phyloP scores from a whole-genome alignment of 768 basidiomycete genomes.

The Rhizopogon sp. region DNA sequence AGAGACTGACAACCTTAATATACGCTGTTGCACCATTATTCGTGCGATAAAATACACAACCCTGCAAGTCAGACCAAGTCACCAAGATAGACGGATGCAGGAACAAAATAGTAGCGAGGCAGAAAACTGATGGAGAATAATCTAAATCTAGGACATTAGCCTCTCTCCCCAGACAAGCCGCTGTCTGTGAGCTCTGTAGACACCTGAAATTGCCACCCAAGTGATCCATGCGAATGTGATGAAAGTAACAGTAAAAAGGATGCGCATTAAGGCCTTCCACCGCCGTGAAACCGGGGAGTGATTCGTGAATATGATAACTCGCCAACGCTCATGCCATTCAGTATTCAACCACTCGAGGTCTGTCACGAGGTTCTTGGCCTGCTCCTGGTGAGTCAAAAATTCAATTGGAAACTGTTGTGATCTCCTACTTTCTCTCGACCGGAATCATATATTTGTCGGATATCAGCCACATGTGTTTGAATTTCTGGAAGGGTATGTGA shows the following conservation, averaged over 20 bases:
- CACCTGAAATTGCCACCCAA: conserved; percentile 60
- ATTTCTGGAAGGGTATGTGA: conserved; percentile 56
- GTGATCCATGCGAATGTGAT: conserved; percentile 54
- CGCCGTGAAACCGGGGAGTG: conserved; percentile 67
- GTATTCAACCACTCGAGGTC: conserved; percentile 76
- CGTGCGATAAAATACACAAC: neutral
- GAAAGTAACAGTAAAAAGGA: conserved; percentile 53
- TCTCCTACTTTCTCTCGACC: conserved; percentile 57
- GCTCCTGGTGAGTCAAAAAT: neutral
- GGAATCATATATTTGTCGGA: conserved; percentile 64
- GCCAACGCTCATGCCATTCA: conserved; percentile 72
- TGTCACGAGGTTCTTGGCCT: conserved; percentile 63
- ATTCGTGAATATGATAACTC: conserved; percentile 67
- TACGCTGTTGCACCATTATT: conserved; percentile 4
- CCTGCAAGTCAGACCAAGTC: neutral
- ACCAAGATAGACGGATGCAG: neutral
- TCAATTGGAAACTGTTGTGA: neutral
- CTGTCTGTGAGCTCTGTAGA: conserved; percentile 68
- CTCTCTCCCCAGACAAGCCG: conserved; percentile 77
- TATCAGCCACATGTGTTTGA: conserved; percentile 55
- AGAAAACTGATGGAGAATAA: neutral
- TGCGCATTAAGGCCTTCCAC: conserved; percentile 62
- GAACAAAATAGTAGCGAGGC: neutral
- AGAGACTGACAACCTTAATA: conserved; percentile 4
- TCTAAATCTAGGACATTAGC: conserved; percentile 53